Evolutionary conservation across 1,139 yeast genomes (phyloP).

Genomic region (Kurtzmaniella quercitrusa): DNA sequence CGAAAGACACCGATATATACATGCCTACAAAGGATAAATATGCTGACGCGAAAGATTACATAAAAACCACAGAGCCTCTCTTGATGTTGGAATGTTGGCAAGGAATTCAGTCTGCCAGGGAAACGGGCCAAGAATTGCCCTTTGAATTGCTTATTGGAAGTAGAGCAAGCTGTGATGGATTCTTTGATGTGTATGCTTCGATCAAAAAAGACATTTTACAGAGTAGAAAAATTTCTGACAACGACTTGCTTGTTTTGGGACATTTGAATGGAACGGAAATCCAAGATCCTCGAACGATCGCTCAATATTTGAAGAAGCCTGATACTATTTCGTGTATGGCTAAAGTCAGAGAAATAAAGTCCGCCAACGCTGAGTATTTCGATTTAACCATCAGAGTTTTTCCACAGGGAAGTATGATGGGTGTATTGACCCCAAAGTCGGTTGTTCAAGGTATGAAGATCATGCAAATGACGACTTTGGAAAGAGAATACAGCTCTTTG

Average conservation of each 20-base stretch:
- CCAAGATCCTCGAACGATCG: conserved; percentile 13
- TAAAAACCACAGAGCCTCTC: conserved; percentile 68
- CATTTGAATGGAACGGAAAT: conserved; percentile 27
- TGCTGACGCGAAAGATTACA: conserved; percentile 57
- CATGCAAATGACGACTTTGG: conserved; percentile 85
- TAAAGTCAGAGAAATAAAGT: conserved; percentile 68
- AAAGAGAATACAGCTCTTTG: conserved; percentile 85
- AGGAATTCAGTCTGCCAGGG: conserved; percentile 70
- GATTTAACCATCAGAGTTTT: conserved; percentile 74
- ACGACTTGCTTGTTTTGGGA: conserved; percentile 73
- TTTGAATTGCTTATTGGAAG: conserved; percentile 72
- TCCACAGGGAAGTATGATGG: conserved; percentile 46
- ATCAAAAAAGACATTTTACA: conserved; percentile 48
- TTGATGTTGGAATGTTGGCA: conserved; percentile 93
- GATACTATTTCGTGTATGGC: conserved; percentile 59
- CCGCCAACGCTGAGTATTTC: conserved; percentile 56
- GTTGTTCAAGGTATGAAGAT: conserved; percentile 65
- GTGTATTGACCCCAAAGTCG: conserved; percentile 59
- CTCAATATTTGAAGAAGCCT: conserved; percentile 23
- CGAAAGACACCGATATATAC: conserved; percentile 37
- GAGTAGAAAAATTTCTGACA: conserved; percentile 60
- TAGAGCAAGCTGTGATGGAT: conserved; percentile 78
- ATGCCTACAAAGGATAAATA: conserved; percentile 44
- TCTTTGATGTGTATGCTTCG: conserved; percentile 85
- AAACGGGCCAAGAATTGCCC: conserved; percentile 58